phyloP scores from a whole-genome alignment of 257 asterid species.

The Parsonsia alboflavescens region DNA sequence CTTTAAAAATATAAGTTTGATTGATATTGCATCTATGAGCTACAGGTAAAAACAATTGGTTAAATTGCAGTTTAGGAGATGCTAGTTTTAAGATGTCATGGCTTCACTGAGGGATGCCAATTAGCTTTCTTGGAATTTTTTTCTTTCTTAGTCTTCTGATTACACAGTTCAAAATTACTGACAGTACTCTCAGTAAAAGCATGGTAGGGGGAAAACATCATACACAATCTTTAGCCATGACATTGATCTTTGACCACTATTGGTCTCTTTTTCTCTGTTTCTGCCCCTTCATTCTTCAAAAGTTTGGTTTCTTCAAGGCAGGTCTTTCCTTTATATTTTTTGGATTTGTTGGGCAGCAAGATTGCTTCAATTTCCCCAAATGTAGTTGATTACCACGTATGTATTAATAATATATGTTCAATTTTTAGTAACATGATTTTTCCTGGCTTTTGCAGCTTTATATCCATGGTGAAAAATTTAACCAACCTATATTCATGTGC shows the following conservation, averaged over 20 bases:
- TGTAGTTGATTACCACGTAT: neutral
- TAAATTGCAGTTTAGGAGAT: neutral
- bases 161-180: too few relatives aligned
- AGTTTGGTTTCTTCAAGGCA: neutral
- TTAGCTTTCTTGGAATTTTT: neutral
- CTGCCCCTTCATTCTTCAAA: neutral
- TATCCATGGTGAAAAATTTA: slow-evolving; percentile 66
- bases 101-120: neutral
- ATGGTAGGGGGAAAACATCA: too few relatives aligned
- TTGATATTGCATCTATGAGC: neutral
- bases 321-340: neutral
- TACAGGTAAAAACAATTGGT: neutral
- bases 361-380: neutral
- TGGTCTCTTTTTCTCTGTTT: neutral
- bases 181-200: too few relatives aligned
- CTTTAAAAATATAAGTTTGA: too few relatives aligned
- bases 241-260: neutral
- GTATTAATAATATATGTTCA: neutral
- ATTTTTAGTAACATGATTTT: neutral
- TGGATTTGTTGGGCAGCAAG: neutral
- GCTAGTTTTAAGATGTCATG: too few relatives aligned
- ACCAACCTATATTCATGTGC: slow-evolving; percentile 86
- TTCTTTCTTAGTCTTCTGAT: neutral
- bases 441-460: slow-evolving; percentile 55
- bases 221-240: too few relatives aligned